Evolutionary conservation across 2,329 filamentous ascomycete genomes (phyloP).

Genomic region (Alternaria hordeiaustralica): DNA sequence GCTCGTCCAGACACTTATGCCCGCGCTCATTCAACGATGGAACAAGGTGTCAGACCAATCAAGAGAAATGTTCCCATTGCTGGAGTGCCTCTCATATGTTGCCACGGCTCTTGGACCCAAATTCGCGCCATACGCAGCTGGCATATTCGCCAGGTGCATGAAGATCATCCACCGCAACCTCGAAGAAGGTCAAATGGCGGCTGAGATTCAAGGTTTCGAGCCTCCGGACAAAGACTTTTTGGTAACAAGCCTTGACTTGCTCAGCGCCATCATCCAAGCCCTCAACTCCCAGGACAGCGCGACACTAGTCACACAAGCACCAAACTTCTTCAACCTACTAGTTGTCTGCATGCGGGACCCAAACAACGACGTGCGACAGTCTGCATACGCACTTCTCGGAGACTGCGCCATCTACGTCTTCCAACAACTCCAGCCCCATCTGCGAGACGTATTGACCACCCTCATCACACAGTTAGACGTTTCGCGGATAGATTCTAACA

Average conservation of each 20-base stretch:
- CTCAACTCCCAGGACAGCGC: conserved; percentile 75
- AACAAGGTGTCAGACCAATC: conserved; percentile 86
- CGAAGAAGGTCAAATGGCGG: conserved; percentile 76
- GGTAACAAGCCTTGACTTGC: conserved; percentile 89
- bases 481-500: conserved; percentile 70
- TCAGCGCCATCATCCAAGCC: conserved; percentile 93
- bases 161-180: conserved; percentile 92
- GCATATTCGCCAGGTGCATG: conserved; percentile 87
- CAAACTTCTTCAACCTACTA: conserved; percentile 88
- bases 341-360: conserved; percentile 91
- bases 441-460: conserved; percentile 77
- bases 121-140: conserved; percentile 84
- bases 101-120: conserved; percentile 81
- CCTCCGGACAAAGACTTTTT: conserved; percentile 95
- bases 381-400: conserved; percentile 90
- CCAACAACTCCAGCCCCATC: conserved; percentile 74
- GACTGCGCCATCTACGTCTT: conserved; percentile 96
- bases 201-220: conserved; percentile 72
- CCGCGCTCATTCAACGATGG: conserved; percentile 87
- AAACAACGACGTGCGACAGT: conserved; percentile 92
- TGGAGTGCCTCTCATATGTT: conserved; percentile 97
- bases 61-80: conserved; percentile 87
- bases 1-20: conserved; percentile 88
- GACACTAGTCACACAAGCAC: conserved; percentile 76
- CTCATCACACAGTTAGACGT: conserved; percentile 89